Conservation (phyloP, 805 yeast genomes). For the Nakazawaea anatomiae region DNA sequence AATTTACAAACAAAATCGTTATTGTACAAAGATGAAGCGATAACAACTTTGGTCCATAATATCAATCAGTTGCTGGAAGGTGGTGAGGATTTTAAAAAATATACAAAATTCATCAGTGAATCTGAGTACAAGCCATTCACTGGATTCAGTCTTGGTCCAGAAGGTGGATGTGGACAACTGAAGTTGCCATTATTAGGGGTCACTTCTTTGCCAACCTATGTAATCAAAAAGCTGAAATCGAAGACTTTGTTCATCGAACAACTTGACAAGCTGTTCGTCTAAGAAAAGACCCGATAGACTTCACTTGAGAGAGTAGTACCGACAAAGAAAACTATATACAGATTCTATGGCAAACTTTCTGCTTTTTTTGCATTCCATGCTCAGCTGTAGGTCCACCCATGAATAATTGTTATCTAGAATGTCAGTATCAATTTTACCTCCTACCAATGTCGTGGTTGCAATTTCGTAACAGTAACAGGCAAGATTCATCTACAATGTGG, state of each 20-base stretch:
- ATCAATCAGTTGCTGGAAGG: slow-evolving; percentile 6
- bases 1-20: slow-evolving; percentile 20
- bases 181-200: slow-evolving; percentile 17
- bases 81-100: not conserved
- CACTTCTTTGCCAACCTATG: slow-evolving; percentile 15
- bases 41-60: slow-evolving; percentile 15
- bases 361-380: too few species aligned
- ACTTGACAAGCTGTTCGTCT: not conserved
- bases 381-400: too few species aligned
- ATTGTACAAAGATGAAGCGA: slow-evolving; percentile 11
- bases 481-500: too few species aligned
- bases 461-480: too few species aligned
- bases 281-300: not conserved
- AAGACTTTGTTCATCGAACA: slow-evolving; percentile 13
- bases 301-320: too few species aligned
- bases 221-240: slow-evolving; percentile 15
- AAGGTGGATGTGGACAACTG: slow-evolving; percentile 21
- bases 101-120: slow-evolving; percentile 2
- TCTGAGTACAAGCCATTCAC: not conserved
- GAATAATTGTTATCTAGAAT: too few species aligned
- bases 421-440: too few species aligned
- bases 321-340: not conserved
- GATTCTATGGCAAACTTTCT: too few species aligned
- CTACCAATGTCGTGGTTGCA: too few species aligned
- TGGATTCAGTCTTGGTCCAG: slow-evolving; percentile 20